Conservation (phyloP, 2,329 filamentous ascomycete genomes). For the Plectosphaerella plurivora region DNA sequence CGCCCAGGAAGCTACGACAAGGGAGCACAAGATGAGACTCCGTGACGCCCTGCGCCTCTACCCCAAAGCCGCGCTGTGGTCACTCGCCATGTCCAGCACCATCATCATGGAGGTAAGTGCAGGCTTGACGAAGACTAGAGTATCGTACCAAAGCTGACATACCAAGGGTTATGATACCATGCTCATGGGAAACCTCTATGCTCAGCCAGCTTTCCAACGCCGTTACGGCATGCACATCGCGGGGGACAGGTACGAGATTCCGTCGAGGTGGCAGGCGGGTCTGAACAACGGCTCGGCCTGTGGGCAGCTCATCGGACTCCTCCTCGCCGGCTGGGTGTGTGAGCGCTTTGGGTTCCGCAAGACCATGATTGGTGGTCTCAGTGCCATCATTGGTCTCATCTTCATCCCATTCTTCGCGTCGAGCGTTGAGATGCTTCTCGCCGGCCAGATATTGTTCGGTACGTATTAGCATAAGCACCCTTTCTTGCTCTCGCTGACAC, state of each 20-base stretch:
- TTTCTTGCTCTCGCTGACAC: neutral
- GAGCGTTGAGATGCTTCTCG: conserved; percentile 23
- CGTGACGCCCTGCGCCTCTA: conserved; percentile 36
- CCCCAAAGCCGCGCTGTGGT: conserved; percentile 32
- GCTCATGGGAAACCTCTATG: conserved; percentile 27
- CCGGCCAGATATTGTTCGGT: conserved; percentile 40
- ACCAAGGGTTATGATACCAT: conserved; percentile 27
- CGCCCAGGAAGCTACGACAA: conserved; percentile 30
- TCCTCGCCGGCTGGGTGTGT: neutral
- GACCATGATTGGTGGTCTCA: neutral
- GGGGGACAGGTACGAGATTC: neutral
- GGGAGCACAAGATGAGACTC: conserved; percentile 31
- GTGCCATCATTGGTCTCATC: neutral
- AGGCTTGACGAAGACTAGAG: conserved; percentile 7
- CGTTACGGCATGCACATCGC: conserved; percentile 17
- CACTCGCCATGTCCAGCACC: conserved; percentile 13
- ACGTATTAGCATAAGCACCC: neutral
- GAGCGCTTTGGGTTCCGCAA: neutral
- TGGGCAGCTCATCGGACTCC: neutral
- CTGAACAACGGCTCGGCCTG: neutral
- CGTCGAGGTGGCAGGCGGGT: neutral
- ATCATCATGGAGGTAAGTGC: conserved; percentile 13
- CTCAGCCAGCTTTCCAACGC: conserved; percentile 19
- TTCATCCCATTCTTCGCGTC: conserved; percentile 1
- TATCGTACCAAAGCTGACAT: neutral